Percentiles rank a stretch among this genome's conserved stretches.
These are phyloP conservation scores for Debaryomyces sp. DNA, from an alignment of 1,139 yeast genomes.

Conservation along the genomic window DNA sequence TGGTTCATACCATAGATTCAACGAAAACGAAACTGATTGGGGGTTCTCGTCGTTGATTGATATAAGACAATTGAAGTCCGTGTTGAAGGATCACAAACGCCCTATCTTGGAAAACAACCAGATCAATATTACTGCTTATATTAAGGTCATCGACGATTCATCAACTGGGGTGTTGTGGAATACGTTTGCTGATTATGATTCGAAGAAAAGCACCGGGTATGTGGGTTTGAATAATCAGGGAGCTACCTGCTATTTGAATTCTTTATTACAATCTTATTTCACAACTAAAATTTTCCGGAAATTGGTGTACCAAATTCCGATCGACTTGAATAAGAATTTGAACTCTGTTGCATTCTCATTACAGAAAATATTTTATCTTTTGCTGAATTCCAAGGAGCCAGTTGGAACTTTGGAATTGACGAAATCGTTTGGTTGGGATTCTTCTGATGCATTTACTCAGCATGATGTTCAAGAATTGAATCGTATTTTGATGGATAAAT, in stretches of 20 bases:
- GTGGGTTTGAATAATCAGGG: constrained; percentile 97
- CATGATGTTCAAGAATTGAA: constrained; percentile 97
- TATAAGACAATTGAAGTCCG: constrained; percentile 45
- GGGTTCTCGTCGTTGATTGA: constrained; percentile 85
- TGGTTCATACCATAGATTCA: constrained; percentile 81
- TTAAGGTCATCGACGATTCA: constrained; percentile 79
- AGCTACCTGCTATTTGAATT: constrained; percentile 95
- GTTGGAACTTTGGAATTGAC: constrained; percentile 88
- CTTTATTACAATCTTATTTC: constrained; percentile 85
- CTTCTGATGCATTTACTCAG: constrained; percentile 93
- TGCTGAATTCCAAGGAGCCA: constrained; percentile 72
- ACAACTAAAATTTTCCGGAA: constrained; percentile 83
- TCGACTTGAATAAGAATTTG: constrained; percentile 43
- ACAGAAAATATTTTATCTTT: constrained; percentile 81
- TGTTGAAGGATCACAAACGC: constrained; percentile 5
- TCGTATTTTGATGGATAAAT: constrained; percentile 91
- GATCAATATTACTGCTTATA: constrained; percentile 74
- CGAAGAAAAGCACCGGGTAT: constrained; percentile 83
- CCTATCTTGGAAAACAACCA: constrained; percentile 56
- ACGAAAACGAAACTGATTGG: constrained; percentile 84
- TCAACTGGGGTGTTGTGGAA: constrained; percentile 95
- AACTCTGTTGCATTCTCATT: constrained; percentile 77
- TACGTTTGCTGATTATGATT: constrained; percentile 80
- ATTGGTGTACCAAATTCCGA: constrained; percentile 88
- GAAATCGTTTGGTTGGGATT: constrained; percentile 95